Evolutionary conservation across 1,139 yeast genomes (phyloP).

Genomic region (Geotrichum australiense): DNA sequence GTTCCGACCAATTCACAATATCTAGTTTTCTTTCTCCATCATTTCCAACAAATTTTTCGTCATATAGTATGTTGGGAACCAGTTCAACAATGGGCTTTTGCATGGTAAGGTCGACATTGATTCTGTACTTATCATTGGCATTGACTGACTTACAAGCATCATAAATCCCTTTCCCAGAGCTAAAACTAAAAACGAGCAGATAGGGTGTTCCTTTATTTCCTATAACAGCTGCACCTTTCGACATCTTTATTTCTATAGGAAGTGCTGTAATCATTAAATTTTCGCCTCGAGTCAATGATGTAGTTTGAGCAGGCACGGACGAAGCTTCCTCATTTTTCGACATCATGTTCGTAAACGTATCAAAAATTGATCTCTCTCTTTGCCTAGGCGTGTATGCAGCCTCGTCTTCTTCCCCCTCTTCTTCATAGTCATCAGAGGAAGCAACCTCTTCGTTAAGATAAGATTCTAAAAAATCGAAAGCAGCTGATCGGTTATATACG

Average conservation of each 20-base stretch:
- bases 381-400: slow-evolving; percentile 1
- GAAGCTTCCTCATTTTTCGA: background rate
- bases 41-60: slow-evolving; percentile 19
- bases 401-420: background rate
- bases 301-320: background rate
- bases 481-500: slow-evolving; percentile 67
- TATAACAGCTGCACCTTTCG: slow-evolving; percentile 63
- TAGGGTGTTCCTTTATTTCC: slow-evolving; percentile 80
- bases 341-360: slow-evolving; percentile 10
- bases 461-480: slow-evolving; percentile 62
- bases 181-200: slow-evolving; percentile 55
- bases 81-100: slow-evolving; percentile 51
- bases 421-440: background rate
- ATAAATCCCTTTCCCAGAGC: slow-evolving; percentile 48
- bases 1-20: slow-evolving; percentile 5
- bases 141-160: slow-evolving; percentile 51
- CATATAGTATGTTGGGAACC: slow-evolving; percentile 61
- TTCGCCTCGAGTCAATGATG: slow-evolving; percentile 8
- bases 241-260: slow-evolving; percentile 54
- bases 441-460: slow-evolving; percentile 22
- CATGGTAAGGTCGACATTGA: slow-evolving; percentile 40
- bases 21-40: slow-evolving; percentile 1
- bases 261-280: slow-evolving; percentile 38
- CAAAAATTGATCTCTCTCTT: slow-evolving; percentile 7
- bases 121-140: slow-evolving; percentile 49